A percentile compares a stretch with the other conserved stretches of the same genome.
phyloP scores from a whole-genome alignment of 257 asterid species.

The Plantago elongata region DNA sequence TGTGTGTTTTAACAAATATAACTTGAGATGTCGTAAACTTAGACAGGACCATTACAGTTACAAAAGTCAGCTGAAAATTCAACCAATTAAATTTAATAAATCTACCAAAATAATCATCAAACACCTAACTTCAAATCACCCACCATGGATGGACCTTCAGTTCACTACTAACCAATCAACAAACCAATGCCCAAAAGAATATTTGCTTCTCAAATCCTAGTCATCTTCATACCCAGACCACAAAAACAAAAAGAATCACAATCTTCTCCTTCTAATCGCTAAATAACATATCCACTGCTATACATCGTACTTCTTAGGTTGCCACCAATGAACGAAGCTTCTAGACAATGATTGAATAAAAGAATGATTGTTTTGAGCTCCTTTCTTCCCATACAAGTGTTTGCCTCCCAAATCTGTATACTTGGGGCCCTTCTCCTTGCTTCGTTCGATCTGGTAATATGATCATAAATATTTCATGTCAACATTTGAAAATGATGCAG shows the following conservation, averaged over 20 bases:
- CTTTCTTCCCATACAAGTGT: slow-evolving; percentile 78
- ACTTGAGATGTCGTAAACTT: slow-evolving; percentile 4
- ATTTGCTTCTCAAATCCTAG: slow-evolving; percentile 25
- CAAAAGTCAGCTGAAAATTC: slow-evolving; percentile 30
- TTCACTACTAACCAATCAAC: slow-evolving; percentile 18
- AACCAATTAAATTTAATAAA: slow-evolving; percentile 26
- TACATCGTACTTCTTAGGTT: slow-evolving; percentile 70
- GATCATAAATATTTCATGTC: not conserved
- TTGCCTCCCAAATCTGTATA: slow-evolving; percentile 94
- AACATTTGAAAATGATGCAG: not conserved
- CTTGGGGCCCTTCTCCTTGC: slow-evolving; percentile 82
- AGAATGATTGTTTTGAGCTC: slow-evolving; percentile 48
- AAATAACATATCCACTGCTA: slow-evolving; percentile 27
- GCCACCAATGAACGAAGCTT: slow-evolving; percentile 61
- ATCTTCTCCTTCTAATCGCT: slow-evolving; percentile 12
- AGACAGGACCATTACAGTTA: slow-evolving; percentile 24
- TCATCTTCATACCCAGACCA: slow-evolving; percentile 18
- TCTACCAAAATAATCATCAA: slow-evolving; percentile 19
- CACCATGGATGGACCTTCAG: slow-evolving; percentile 13
- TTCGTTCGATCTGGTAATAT: slow-evolving; percentile 74
- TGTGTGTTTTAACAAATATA: slow-evolving; percentile 9
- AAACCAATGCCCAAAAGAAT: not conserved
- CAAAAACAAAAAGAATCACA: slow-evolving; percentile 36
- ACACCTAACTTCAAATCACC: slow-evolving; percentile 22
- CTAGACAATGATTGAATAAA: slow-evolving; percentile 57